Conservation (phyloP, 2,329 filamentous ascomycete genomes). For the Aspergillus aculeatinus region DNA sequence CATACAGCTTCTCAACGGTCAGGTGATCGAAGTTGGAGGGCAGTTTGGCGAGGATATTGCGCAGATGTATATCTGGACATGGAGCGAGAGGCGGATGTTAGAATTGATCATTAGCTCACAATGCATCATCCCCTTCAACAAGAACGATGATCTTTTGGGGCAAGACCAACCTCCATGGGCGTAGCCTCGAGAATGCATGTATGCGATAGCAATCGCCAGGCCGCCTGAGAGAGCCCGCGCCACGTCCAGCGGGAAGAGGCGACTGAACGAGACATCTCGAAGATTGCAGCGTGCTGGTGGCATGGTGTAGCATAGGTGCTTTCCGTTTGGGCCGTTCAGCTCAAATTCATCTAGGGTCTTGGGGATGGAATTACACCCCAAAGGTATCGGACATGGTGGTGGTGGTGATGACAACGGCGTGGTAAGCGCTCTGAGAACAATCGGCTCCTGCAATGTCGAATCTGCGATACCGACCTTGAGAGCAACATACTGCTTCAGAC, state of each 20-base stretch:
- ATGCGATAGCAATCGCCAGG: conserved; percentile 23
- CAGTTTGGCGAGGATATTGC: no score
- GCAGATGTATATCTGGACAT: no score
- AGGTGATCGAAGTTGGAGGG: no score
- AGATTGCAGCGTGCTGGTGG: conserved; percentile 26
- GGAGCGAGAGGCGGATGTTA: no score
- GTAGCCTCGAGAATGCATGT: conserved; percentile 28
- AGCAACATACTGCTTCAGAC: conserved; percentile 26
- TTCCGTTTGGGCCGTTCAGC: conserved; percentile 26
- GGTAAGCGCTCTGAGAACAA: conserved; percentile 12
- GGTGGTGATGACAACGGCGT: neutral
- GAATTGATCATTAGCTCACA: no score
- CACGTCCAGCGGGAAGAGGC: conserved; percentile 30
- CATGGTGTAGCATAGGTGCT: conserved; percentile 27
- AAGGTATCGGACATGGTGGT: neutral
- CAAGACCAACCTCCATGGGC: conserved; percentile 26
- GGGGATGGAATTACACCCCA: conserved; percentile 7
- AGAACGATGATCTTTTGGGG: neutral
- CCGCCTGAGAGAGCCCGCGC: conserved; percentile 23
- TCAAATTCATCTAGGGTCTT: conserved; percentile 25
- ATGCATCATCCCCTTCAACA: conserved; percentile 19
- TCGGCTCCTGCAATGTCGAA: conserved; percentile 16
- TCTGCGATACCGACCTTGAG: conserved; percentile 26
- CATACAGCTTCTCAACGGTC: no score
- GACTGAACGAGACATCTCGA: conserved; percentile 27